Evolutionary conservation across 306 rosid species (phyloP).

Genomic region (Alnus glutinosa): DNA sequence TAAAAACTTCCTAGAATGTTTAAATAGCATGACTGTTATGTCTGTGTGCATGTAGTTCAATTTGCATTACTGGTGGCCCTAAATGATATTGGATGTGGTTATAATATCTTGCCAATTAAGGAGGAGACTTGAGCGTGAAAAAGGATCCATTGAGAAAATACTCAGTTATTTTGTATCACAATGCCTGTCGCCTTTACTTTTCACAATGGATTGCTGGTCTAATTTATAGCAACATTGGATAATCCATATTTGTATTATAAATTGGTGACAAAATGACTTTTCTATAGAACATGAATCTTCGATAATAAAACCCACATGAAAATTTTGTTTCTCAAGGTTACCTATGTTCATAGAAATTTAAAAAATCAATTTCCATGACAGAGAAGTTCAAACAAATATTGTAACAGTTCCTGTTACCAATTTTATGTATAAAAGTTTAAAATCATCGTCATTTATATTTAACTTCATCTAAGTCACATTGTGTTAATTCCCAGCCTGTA

Average conservation of each 20-base stretch:
- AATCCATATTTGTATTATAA: background rate
- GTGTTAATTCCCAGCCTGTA: too few relatives aligned
- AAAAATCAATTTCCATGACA: background rate
- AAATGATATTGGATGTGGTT: background rate
- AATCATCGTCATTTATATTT: background rate
- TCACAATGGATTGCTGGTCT: background rate
- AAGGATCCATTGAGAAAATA: conserved; percentile 5
- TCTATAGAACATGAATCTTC: too few relatives aligned
- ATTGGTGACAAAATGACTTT: background rate
- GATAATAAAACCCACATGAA: too few relatives aligned
- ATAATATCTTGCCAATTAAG: background rate
- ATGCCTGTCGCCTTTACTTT: background rate
- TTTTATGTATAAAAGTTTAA: background rate
- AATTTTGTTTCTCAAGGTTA: background rate
- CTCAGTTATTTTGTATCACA: background rate
- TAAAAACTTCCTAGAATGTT: background rate
- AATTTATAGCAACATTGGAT: background rate
- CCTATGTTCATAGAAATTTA: background rate
- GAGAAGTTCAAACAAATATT: background rate
- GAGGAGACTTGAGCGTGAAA: background rate
- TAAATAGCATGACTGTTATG: background rate
- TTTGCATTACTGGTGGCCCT: background rate
- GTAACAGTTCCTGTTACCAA: background rate
- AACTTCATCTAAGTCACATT: background rate
- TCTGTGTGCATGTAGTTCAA: background rate